Base-by-base conservation (phyloP, 2,329 filamentous ascomycete genomes). In the Epichloe aotearoae region DNA sequence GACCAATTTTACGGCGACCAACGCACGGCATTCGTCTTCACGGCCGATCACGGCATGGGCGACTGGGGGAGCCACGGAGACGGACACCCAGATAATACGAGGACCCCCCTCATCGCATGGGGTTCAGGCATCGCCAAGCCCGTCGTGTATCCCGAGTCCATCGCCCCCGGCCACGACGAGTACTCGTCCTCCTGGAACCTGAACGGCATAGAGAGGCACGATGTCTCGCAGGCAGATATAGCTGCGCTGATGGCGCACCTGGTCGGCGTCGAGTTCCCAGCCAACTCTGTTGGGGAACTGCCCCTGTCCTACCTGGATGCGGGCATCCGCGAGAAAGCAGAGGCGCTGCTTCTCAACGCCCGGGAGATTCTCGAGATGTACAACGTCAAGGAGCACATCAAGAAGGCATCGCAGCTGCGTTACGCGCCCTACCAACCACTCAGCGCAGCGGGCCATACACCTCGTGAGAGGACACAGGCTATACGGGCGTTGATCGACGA, bases 51-150 rank as follows among this genome's bases (percentile, higher is more conserved):
- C 65, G 93, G 93, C 17, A 98, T 98, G 93, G 97, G 88, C 62
- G 93, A 98, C 67, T 96, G 86, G 84, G 84, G 94, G n/a, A 97
- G 90, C 59, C 94, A 98, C 65, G 94, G 94, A 38, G 93, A 98
- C 65, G 93, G 93, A 8, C 90, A 98, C 67, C 93, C 93, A 0
- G 87, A 98, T 65, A 98, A 97, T 61, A 98, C 93, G 3, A 80
- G 93, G 47, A 98, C 93, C 93, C 93, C 93, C 1, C 72, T 98
- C 36, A 87, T 98, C 57, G 83, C 79, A 2, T 98, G 93, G 93
- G 93, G 93, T 11, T 88, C 93, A 50, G 93, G 93, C 8, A 80
- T 97, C 39, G 88, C 89, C 3, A 77, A 78, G 56, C 93, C 93
- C 1, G 71, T 82, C 46, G 69, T 80, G 2, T 71, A 74, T 33